Conservation (phyloP, 1,284 basidiomycete genomes). For the Cryptococcus sp. region DNA sequence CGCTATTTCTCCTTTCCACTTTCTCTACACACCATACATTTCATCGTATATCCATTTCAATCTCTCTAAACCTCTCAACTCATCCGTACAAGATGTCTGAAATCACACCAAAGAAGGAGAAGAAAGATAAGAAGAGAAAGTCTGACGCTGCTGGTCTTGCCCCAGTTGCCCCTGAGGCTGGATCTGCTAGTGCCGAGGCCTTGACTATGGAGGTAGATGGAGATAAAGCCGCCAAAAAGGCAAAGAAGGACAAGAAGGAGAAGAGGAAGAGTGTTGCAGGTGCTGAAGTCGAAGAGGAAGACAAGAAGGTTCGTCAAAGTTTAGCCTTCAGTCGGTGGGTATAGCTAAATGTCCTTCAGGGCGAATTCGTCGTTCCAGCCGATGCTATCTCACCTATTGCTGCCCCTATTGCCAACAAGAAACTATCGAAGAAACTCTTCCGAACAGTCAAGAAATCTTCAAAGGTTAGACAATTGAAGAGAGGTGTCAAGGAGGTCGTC, state of each 20-base stretch:
- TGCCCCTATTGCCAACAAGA: conserved; percentile 82
- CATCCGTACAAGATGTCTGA: conserved; percentile 40
- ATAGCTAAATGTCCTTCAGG: conserved; percentile 10
- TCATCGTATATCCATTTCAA: too few relatives aligned
- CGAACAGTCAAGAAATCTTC: conserved; percentile 91
- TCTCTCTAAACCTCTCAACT: neutral
- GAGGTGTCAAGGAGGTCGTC: conserved; percentile 94
- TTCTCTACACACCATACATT: too few relatives aligned
- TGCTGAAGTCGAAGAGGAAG: conserved; percentile 35
- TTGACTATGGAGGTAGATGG: conserved; percentile 38
- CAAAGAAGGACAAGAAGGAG: conserved; percentile 50
- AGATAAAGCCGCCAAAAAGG: conserved; percentile 37
- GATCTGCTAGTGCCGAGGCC: conserved; percentile 38
- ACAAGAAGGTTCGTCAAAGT: conserved; percentile 29
- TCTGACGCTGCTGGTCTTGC: conserved; percentile 37
- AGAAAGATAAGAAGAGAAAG: conserved; percentile 50
- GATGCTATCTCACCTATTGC: conserved; percentile 87
- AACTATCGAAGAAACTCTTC: conserved; percentile 85
- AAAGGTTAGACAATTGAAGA: conserved; percentile 84
- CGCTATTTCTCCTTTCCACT: too few relatives aligned
- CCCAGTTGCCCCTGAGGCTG: conserved; percentile 19
- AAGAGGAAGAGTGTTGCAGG: conserved; percentile 47
- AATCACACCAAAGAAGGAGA: conserved; percentile 45
- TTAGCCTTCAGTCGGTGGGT: neutral
- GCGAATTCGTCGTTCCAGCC: conserved; percentile 59